Evolutionary conservation across 164 flowering plant species (phyloP).

Genomic region (Stephania yunnanensis): DNA sequence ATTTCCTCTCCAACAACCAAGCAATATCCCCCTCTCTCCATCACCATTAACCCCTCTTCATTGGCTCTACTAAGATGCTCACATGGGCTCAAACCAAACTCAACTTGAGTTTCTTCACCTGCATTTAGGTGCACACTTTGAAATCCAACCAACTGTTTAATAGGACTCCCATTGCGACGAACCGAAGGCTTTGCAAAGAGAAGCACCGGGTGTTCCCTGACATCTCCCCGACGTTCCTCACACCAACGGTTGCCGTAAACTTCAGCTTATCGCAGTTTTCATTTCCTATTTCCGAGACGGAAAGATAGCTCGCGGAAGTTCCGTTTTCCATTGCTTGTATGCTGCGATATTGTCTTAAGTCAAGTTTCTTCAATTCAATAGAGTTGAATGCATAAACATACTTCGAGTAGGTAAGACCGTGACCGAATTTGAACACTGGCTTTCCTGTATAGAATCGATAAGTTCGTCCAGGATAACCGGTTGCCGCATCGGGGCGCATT

Average conservation of each 20-base stretch:
- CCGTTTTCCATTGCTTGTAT: slow-evolving; percentile 2
- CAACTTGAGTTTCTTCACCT: slow-evolving; percentile 40
- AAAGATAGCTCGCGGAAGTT: slow-evolving; percentile 16
- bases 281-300: slow-evolving; percentile 41
- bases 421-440: slow-evolving; percentile 58
- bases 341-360: slow-evolving; percentile 30
- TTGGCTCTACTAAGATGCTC: slow-evolving; percentile 61
- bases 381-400: slow-evolving; percentile 43
- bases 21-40: slow-evolving; percentile 54
- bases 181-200: slow-evolving; percentile 35
- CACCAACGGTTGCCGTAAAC: slow-evolving; percentile 40
- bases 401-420: slow-evolving; percentile 78
- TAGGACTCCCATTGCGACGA: slow-evolving; percentile 30
- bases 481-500: slow-evolving; percentile 54
- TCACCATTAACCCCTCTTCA: slow-evolving; percentile 57
- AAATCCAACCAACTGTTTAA: slow-evolving; percentile 65
- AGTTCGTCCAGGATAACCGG: slow-evolving; percentile 81
- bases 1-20: slow-evolving; percentile 59
- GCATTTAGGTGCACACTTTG: slow-evolving; percentile 44
- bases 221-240: slow-evolving; percentile 60
- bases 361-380: slow-evolving; percentile 29
- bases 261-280: slow-evolving; percentile 40
- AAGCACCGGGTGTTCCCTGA: slow-evolving; percentile 68
- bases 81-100: slow-evolving; percentile 59
- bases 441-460: slow-evolving; percentile 72